These are phyloP conservation scores for Aureobasidium mangrovei DNA, from an alignment of 2,329 filamentous ascomycete species.

Conservation along the genomic window DNA sequence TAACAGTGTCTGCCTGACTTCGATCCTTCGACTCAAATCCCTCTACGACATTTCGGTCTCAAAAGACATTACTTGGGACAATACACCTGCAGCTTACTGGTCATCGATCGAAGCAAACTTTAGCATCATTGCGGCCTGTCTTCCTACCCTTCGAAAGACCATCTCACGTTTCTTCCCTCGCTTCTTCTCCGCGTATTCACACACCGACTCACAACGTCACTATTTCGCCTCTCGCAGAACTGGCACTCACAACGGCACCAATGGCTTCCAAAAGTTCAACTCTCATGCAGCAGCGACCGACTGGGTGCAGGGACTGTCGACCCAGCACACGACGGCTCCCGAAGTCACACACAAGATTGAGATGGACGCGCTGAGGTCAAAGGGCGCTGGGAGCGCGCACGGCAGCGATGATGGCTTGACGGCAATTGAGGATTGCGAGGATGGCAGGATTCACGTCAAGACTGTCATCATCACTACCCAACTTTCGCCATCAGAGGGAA, in stretches of 20 bases:
- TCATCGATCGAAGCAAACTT: constrained; percentile 28
- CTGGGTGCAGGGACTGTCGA: background rate
- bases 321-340: constrained; percentile 39
- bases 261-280: background rate
- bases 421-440: background rate
- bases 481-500: background rate
- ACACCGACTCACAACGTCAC: background rate
- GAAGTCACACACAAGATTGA: background rate
- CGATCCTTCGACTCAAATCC: constrained; percentile 26
- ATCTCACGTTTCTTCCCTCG: constrained; percentile 28
- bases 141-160: constrained; percentile 32
- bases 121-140: constrained; percentile 29
- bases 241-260: background rate
- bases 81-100: constrained; percentile 29
- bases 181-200: constrained; percentile 20
- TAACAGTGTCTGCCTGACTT: constrained; percentile 23
- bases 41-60: constrained; percentile 21
- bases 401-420: background rate
- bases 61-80: constrained; percentile 24
- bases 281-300: background rate
- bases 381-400: background rate
- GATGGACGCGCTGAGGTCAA: background rate
- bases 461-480: background rate
- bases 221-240: background rate
- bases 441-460: constrained; percentile 5